Evolutionary conservation across 208 protist species (phyloP).

Genomic region (Leishmania turanica): DNA sequence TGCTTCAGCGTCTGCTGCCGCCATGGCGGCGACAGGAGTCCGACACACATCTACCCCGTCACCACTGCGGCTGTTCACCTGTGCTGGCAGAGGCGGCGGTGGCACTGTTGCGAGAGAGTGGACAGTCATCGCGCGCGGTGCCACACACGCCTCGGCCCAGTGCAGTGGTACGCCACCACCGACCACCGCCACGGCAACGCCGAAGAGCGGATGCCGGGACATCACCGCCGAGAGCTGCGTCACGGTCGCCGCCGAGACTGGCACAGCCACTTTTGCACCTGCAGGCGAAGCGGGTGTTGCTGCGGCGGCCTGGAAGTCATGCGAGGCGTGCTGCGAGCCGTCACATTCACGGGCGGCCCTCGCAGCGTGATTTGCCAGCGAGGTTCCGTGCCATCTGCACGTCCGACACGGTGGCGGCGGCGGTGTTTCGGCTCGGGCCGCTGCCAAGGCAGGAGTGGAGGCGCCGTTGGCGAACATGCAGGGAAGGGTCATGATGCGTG

Average conservation of each 20-base stretch:
- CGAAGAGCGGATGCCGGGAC: conserved; percentile 41
- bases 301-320: background rate
- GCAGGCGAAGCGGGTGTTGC: background rate
- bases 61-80: background rate
- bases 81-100: background rate
- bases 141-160: conserved; percentile 34
- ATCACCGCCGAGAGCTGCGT: conserved; percentile 18
- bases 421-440: background rate
- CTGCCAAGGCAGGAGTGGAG: background rate
- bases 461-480: background rate
- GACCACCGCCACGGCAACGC: conserved; percentile 38
- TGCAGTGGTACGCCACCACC: conserved; percentile 25
- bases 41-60: background rate
- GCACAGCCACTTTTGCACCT: background rate
- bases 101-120: background rate
- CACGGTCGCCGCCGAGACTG: background rate
- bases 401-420: background rate
- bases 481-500: conserved; percentile 25
- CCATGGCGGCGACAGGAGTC: background rate
- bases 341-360: background rate
- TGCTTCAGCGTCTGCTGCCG: conserved; percentile 8
- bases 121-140: conserved; percentile 7
- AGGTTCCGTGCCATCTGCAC: background rate
- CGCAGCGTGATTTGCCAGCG: background rate
- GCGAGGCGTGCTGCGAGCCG: background rate